Base-by-base conservation (phyloP, 306 rosid species). In the Urtica urens region DNA sequence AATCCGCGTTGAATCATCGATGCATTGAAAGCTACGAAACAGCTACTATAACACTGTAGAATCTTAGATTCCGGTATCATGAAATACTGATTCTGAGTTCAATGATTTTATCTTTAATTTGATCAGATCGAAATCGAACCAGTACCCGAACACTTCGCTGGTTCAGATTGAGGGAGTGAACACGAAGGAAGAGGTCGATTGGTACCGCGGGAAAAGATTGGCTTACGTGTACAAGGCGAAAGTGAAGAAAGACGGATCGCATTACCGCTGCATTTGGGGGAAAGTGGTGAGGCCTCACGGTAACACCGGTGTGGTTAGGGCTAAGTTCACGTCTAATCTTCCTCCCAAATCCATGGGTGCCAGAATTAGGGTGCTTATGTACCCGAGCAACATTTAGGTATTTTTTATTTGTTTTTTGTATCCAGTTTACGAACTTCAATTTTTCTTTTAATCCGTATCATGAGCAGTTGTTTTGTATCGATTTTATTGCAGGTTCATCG, bases 331-430 rank as follows among this genome's bases (percentile, higher is more conserved):
- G 55, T 84, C 97, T 23, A 84, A 90, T 34, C 72, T 90, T 46
- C 97, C 97, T 1, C 97, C 97, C 1, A 90, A 53, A 68, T 81
- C 95, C 57, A 90, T 84, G 95, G 97, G 96, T 28, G 86, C 84
- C 17, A 67, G 78, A 6, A 93, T 87, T 14, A 83, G 94, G 57
- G 94, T 87, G 3, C 80, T 87, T 60, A 76, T 87, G 94, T 87
- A 87, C 30, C 96, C 94, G 43, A 83, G 96, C 70, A 80, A 87
- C 51, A 83, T 87, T 23, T 84, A 47, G 78, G 84, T 6, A 7
- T 17, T 10, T 19, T 41, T 41, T 28, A 4, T 4, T 28, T 28
- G 6, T 28, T 28, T 28, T 28, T 28, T 28, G 33, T 28, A 28
- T 3, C n/a, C n/a, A 10, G 40, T 0, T 4, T 35, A 14, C n/a